A percentile compares a stretch with the other conserved stretches of the same genome.
Evolutionary conservation across 192 early-diverging fungal species (phyloP).

Genomic region (Umbelopsis sp.): DNA sequence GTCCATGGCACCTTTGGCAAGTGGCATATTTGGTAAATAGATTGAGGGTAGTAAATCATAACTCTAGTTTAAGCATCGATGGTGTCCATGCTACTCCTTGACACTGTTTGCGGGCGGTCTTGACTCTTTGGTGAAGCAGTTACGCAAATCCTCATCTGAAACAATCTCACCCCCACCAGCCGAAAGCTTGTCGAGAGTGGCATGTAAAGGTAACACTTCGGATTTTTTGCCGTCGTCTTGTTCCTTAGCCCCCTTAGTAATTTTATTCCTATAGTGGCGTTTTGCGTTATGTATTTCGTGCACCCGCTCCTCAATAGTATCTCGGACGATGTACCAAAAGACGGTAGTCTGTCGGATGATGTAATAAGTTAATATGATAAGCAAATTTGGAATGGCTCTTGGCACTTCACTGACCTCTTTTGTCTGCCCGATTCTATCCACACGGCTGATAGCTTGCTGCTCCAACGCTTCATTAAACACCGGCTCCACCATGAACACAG

Average conservation of each 20-base stretch:
- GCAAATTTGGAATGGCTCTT: too few species aligned
- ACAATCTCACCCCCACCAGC: conserved; percentile 24
- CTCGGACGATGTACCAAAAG: conserved; percentile 24
- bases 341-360: conserved; percentile 14
- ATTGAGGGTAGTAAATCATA: too few species aligned
- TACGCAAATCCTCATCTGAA: conserved; percentile 5
- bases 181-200: not conserved
- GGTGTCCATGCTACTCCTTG: too few species aligned
- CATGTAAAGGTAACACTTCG: not conserved
- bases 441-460: conserved; percentile 47
- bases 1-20: too few species aligned
- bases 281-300: conserved; percentile 25
- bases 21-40: too few species aligned
- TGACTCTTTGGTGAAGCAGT: conserved; percentile 3
- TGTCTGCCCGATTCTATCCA: conserved; percentile 46
- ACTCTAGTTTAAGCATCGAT: too few species aligned
- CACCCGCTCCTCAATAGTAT: conserved; percentile 32
- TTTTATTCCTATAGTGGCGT: not conserved
- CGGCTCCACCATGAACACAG: conserved; percentile 47
- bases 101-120: too few species aligned
- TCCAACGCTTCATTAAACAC: conserved; percentile 42
- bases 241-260: not conserved
- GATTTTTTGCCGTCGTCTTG: not conserved
- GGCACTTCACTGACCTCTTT: conserved; percentile 30
- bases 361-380: too few species aligned